Conservation (phyloP, 1,284 basidiomycete genomes). For the Kalmanozyma brasiliensis region DNA sequence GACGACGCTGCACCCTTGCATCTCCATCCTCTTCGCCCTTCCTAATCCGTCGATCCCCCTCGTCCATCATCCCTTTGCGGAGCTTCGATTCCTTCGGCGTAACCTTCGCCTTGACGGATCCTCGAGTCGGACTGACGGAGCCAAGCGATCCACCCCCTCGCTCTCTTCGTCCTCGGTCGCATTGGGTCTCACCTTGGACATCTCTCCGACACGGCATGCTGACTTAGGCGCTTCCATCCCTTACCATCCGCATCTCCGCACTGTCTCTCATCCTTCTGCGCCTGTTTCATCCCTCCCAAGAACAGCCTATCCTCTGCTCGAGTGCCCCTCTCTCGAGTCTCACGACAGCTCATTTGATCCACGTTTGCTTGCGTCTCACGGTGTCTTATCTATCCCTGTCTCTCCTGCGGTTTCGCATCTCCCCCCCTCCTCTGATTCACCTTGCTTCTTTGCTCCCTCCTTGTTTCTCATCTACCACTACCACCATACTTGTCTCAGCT, state of each 20-base stretch:
- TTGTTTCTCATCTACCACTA: slow-evolving; percentile 26
- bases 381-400: slow-evolving; percentile 51
- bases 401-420: slow-evolving; percentile 43
- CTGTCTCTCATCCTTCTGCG: slow-evolving; percentile 31
- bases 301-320: neutral
- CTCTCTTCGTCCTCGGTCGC: slow-evolving; percentile 6
- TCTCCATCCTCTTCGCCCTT: neutral
- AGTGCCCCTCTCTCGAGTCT: slow-evolving; percentile 11
- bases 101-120: slow-evolving; percentile 26
- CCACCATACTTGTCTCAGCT: slow-evolving; percentile 42
- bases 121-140: too few relatives aligned
- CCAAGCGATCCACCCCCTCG: too few relatives aligned
- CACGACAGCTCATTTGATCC: slow-evolving; percentile 26
- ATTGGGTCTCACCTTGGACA: slow-evolving; percentile 30
- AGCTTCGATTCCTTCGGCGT: slow-evolving; percentile 28
- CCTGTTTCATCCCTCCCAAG: slow-evolving; percentile 9
- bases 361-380: slow-evolving; percentile 27
- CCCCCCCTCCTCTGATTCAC: slow-evolving; percentile 25
- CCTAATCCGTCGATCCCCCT: slow-evolving; percentile 26
- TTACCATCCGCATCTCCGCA: slow-evolving; percentile 16
- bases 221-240: slow-evolving; percentile 15
- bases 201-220: slow-evolving; percentile 36
- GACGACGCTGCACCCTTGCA: neutral
- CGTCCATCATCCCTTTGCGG: slow-evolving; percentile 2
- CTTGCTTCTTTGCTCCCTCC: slow-evolving; percentile 16